Evolutionary conservation across 2,329 filamentous ascomycete genomes (phyloP).

Genomic region (Diaporthe sp.): DNA sequence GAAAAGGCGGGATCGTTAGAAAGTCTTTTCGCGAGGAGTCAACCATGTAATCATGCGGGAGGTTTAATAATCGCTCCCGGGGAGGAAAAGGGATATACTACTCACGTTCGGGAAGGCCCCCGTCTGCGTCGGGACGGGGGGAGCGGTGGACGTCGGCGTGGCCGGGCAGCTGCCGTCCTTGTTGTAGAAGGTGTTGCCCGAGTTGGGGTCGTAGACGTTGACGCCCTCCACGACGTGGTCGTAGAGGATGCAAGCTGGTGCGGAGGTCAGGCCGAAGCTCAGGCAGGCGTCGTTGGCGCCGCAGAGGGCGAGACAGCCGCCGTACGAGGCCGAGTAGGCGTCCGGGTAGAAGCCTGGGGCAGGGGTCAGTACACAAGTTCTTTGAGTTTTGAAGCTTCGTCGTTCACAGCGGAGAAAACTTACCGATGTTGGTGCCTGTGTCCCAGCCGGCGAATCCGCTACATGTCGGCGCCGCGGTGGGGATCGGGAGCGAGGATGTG

Average conservation of each 20-base stretch:
- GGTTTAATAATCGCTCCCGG: neutral
- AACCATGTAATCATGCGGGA: neutral
- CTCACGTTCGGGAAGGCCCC: conserved; percentile 37
- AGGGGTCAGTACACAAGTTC: neutral
- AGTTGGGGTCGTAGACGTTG: conserved; percentile 27
- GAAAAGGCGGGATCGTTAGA: neutral
- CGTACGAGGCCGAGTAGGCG: conserved; percentile 34
- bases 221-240: conserved; percentile 37
- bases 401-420: neutral
- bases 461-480: conserved; percentile 34
- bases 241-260: conserved; percentile 36
- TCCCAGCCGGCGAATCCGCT: conserved; percentile 36
- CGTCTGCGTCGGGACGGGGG: conserved; percentile 36
- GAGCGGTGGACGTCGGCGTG: conserved; percentile 27
- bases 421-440: conserved; percentile 35
- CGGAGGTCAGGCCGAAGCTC: conserved; percentile 32
- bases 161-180: conserved; percentile 34
- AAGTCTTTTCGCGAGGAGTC: neutral
- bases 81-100: neutral
- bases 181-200: conserved; percentile 38
- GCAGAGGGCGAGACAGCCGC: conserved; percentile 35
- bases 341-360: conserved; percentile 33
- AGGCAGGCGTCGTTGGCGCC: conserved; percentile 35
- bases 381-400: neutral
- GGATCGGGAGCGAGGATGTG: neutral